Evolutionary conservation across 2,329 filamentous ascomycete species (phyloP), one percentile per base, ranked within the genome.

Genomic region (Stromatinia cepivora): DNA sequence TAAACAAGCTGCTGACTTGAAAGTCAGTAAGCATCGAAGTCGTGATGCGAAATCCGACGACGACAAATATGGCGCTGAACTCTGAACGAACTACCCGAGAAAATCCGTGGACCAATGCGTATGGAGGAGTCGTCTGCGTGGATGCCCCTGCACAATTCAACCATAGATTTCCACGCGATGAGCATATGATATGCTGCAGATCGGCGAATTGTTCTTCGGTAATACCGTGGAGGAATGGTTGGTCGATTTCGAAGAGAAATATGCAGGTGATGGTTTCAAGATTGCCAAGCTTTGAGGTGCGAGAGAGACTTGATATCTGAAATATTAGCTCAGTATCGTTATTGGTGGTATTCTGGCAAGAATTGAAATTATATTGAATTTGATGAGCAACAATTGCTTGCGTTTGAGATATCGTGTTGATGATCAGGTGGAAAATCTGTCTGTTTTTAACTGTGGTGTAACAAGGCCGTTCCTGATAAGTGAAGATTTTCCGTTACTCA

Each of bases 11-110:
- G 8, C 52, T 45, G 22, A 52, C 25, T 52, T 63, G 61, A 5
- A n/a, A 50, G 28, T 39, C 25, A 25, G 6, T 46, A 25, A 63
- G 61, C 13, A 22, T 52, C 15, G 46, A 63, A 4, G 42, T 52
- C 25, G 57, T 46, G n/a, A 61, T 46, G 36, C 28, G n/a, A 46
- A 52, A 63, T 17, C 28, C 13, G 8, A 63, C n/a, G 8, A 50
- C 28, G 7, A 50, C 52, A 45, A 61, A 61, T 46, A 63, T 52
- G 52, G 28, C 61, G 11, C 46, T 52, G 25, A 34, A n/a, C 15
- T 63, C 61, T 15, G 66, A 67, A n/a, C 56, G 66, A 53, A 67
- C 17, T 25, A 42, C 46, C 15, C 66, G 54, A 36, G 66, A 36
- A 22, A 67, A 31, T 10, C 66, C 66, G 17, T 67, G 42, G 22